Evolutionary conservation across 495 filamentous ascomycete genomes (phyloP).

Genomic region (Penicillium cataractarum): DNA sequence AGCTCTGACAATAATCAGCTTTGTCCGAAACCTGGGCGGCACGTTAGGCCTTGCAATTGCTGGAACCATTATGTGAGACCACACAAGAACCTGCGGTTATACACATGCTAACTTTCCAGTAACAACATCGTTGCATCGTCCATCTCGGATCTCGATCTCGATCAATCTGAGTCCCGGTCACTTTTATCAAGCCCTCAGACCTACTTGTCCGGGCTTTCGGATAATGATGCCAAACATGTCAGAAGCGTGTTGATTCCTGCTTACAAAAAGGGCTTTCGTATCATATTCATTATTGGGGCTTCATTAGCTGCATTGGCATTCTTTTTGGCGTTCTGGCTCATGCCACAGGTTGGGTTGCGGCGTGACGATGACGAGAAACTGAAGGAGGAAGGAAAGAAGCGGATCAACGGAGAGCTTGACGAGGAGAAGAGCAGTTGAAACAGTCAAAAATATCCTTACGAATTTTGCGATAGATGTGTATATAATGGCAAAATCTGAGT

Average conservation of each 20-base stretch:
- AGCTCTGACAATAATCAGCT: slow-evolving; percentile 38
- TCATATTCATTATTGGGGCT: slow-evolving; percentile 55
- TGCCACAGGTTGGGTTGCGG: slow-evolving; percentile 51
- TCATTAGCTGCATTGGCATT: slow-evolving; percentile 50
- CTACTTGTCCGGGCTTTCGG: slow-evolving; percentile 34
- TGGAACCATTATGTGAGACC: slow-evolving; percentile 52
- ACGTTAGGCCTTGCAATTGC: slow-evolving; percentile 57
- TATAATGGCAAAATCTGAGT: not conserved
- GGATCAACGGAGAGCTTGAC: slow-evolving; percentile 24
- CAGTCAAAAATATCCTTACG: not conserved
- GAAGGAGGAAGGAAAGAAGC: slow-evolving; percentile 48
- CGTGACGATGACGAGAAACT: slow-evolving; percentile 50
- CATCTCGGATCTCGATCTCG: slow-evolving; percentile 36
- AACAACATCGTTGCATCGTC: slow-evolving; percentile 49
- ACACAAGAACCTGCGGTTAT: not conserved
- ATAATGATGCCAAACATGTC: slow-evolving; percentile 37
- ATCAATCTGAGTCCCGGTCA: slow-evolving; percentile 28
- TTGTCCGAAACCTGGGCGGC: slow-evolving; percentile 55
- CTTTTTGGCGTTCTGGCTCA: slow-evolving; percentile 44
- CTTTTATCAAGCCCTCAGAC: slow-evolving; percentile 38
- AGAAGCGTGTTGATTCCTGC: slow-evolving; percentile 47
- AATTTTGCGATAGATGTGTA: not conserved
- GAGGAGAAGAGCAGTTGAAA: slow-evolving; percentile 15
- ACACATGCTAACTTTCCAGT: slow-evolving; percentile 25
- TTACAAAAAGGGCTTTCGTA: slow-evolving; percentile 53